Evolutionary conservation across 1,284 basidiomycete species (phyloP).

Genomic region (Tetrapyrgos nigripes): DNA sequence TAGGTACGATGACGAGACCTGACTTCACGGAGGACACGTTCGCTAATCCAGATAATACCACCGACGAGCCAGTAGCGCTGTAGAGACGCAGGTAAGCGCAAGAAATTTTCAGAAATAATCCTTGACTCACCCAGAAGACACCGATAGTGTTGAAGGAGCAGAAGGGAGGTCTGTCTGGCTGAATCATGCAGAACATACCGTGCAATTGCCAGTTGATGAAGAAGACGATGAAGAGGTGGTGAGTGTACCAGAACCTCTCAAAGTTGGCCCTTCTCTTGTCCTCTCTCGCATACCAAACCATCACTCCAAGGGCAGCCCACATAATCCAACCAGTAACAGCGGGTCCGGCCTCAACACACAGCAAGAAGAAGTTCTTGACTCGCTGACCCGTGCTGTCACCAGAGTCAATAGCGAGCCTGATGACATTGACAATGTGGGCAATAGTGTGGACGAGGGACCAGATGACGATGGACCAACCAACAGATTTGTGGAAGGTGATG

Average conservation of each 20-base stretch:
- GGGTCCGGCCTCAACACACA: slow-evolving; percentile 86
- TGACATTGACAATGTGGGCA: slow-evolving; percentile 86
- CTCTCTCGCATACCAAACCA: slow-evolving; percentile 86
- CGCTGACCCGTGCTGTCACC: slow-evolving; percentile 58
- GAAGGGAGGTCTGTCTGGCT: slow-evolving; percentile 85
- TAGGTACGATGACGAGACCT: slow-evolving; percentile 88
- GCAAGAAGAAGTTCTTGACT: slow-evolving; percentile 70
- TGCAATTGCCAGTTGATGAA: slow-evolving; percentile 93
- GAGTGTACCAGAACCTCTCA: slow-evolving; percentile 90
- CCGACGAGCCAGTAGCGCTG: slow-evolving; percentile 91
- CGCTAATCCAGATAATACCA: slow-evolving; percentile 82
- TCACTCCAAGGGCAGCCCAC: slow-evolving; percentile 72
- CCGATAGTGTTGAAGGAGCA: slow-evolving; percentile 86
- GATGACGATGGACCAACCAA: slow-evolving; percentile 85
- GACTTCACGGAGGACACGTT: slow-evolving; percentile 88
- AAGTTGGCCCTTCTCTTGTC: slow-evolving; percentile 77
- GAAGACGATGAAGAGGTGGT: slow-evolving; percentile 89
- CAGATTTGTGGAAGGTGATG: slow-evolving; percentile 87
- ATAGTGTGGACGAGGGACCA: slow-evolving; percentile 78
- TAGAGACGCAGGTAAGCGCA: slow-evolving; percentile 5
- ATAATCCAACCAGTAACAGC: slow-evolving; percentile 92
- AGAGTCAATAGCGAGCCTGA: slow-evolving; percentile 67
- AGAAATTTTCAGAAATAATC: slow-evolving; percentile 7
- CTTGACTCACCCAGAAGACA: slow-evolving; percentile 86
- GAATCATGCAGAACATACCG: slow-evolving; percentile 94